These are phyloP conservation scores for Tulasnella calospora DNA, from an alignment of 768 basidiomycete species.

Conservation along the genomic window DNA sequence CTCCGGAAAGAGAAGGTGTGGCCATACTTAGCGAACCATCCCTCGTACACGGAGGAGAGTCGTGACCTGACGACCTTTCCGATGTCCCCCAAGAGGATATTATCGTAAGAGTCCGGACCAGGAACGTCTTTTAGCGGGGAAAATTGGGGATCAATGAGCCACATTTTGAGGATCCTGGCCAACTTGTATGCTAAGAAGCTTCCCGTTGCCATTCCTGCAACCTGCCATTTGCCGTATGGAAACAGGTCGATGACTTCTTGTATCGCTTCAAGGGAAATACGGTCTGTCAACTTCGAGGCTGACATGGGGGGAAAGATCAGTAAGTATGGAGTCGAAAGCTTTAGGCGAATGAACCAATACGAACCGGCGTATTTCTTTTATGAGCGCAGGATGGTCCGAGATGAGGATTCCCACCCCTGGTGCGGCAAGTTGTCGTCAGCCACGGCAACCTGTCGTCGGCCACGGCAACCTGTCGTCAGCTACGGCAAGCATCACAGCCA, in stretches of 20 bases:
- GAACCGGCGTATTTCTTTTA: not conserved
- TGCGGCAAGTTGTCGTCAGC: not conserved
- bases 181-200: not conserved
- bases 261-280: not conserved
- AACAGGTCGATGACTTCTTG: not conserved
- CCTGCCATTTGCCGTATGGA: not conserved
- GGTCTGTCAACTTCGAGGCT: not conserved
- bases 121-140: constrained; percentile 6
- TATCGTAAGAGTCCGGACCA: constrained; percentile 6
- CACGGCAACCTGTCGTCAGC: not conserved
- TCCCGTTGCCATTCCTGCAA: not conserved
- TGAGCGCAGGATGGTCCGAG: not conserved
- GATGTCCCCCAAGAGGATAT: constrained; percentile 48
- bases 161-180: not conserved
- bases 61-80: constrained; percentile 41
- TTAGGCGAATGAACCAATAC: not conserved
- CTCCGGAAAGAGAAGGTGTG: constrained; percentile 44
- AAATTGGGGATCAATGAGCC: constrained; percentile 8
- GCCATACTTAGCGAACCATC: constrained; percentile 51
- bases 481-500: not conserved
- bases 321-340: not conserved
- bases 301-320: not conserved
- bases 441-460: not conserved
- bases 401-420: too few species aligned
- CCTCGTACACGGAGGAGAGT: constrained; percentile 39